phyloP scores from a whole-genome alignment of 768 basidiomycete species.

The Mycena olivaceomarginata region DNA sequence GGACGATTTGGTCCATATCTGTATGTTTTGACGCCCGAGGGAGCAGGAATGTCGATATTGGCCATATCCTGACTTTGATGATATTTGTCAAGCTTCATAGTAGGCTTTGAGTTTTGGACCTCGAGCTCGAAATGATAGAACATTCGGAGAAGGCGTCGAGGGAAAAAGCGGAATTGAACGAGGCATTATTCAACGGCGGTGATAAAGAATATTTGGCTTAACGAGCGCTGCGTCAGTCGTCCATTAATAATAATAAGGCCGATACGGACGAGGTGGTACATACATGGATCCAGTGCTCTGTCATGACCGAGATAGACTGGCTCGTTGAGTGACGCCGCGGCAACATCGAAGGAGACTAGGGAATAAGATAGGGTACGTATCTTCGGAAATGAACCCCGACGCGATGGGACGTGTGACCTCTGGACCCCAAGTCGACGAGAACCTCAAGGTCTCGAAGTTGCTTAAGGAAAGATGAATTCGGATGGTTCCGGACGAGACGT shows the following conservation, averaged over 20 bases:
- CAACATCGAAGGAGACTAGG: too few relatives aligned
- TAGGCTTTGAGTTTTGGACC: too few relatives aligned
- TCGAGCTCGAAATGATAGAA: neutral
- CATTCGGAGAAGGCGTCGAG: neutral
- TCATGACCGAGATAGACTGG: neutral
- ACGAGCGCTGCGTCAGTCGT: too few relatives aligned
- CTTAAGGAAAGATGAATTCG: neutral
- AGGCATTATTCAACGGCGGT: constrained; percentile 17
- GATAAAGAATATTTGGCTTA: neutral
- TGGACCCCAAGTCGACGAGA: neutral
- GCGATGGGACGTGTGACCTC: neutral
- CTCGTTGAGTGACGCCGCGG: neutral
- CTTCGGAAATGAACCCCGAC: constrained; percentile 10
- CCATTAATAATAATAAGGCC: neutral
- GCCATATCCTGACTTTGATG: too few relatives aligned
- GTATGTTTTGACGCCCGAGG: too few relatives aligned
- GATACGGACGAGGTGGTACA: neutral
- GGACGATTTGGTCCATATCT: neutral
- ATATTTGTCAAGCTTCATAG: too few relatives aligned
- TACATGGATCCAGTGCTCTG: neutral
- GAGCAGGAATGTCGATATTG: too few relatives aligned
- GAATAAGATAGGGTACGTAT: neutral
- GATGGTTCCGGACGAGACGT: neutral
- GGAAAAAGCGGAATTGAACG: neutral
- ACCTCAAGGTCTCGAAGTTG: neutral